A percentile compares a stretch with the other conserved stretches of the same genome.
Conservation (phyloP, 2,329 filamentous ascomycete genomes). For the Paracoccidioides brasiliensis region DNA sequence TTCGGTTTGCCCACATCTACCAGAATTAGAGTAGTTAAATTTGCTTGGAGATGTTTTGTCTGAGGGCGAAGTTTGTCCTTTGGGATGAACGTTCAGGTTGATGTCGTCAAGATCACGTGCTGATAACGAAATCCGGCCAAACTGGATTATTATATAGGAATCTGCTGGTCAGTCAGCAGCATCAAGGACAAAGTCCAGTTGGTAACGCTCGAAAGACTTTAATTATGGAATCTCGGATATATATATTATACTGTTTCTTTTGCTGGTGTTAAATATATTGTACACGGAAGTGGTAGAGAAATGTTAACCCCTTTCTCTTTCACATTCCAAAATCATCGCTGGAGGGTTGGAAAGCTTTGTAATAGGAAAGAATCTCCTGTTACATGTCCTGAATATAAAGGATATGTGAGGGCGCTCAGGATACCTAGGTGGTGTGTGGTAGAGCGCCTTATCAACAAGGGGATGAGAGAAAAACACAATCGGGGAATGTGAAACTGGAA, state of each 20-base stretch:
- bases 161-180: not conserved
- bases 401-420: not conserved
- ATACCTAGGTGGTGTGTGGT: not conserved
- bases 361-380: not conserved
- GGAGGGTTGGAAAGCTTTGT: not conserved
- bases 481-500: not conserved
- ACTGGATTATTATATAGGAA: too few relatives aligned
- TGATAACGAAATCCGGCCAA: not conserved
- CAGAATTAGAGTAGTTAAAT: too few relatives aligned
- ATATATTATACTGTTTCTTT: constrained; percentile 1
- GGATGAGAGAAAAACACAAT: not conserved
- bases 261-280: constrained; percentile 1
- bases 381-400: not conserved
- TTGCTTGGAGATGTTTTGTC: too few relatives aligned
- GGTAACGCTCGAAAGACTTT: not conserved
- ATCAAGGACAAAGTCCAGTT: not conserved
- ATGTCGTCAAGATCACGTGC: not conserved
- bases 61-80: too few relatives aligned
- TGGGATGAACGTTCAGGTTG: not conserved
- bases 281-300: not conserved
- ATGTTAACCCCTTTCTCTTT: not conserved
- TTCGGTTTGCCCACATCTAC: too few relatives aligned
- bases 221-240: not conserved
- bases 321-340: not conserved
- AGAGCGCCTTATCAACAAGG: not conserved